Base-by-base conservation (phyloP, 257 asterid genomes). In the Solanum sitiens region DNA sequence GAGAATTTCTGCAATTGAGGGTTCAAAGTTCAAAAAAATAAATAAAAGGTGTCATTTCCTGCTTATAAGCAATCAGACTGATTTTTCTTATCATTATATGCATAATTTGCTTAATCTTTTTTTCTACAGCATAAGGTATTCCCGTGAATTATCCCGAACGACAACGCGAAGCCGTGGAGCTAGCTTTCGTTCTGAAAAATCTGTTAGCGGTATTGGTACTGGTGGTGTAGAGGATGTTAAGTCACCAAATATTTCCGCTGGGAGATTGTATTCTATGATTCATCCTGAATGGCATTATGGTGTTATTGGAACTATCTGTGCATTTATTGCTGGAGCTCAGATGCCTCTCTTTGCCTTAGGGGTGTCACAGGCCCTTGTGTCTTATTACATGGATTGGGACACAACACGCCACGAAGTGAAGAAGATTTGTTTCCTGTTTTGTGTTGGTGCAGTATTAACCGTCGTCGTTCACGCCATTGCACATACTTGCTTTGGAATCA, bases 341-440 rank as follows among this genome's bases (percentile, higher is more conserved):
- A 94, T 95, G 96, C 99, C 99, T 21, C 96, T 97, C 8, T 97
- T 97, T 61, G 99, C 99, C 25, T 93, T 97, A 5, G 99, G 99
- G 21, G 98, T 97, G 86, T 93, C 99, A 86, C 98, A 97, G 88
- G 99, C 99, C 84, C 99, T 97, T 23, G 98, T 95, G 12, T 95
- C 99, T 71, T 97, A 93, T 91, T 97, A 97, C 94, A 94, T 96
- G 99, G 99, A 96, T 40, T 97, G 99, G 99, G 97, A 94, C 32
- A 95, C 98, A 3, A 97, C 99, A 61, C 93, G 93, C 12, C 93
- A 91, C 11, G 98, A 95, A 92, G 96, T 97, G 35, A 96, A 89
- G 93, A 97, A 95, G 92, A 96, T 95, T 33, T 89, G 96, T 23
- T 87, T 96, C 90, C 98, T 97, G 77, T 97, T 97, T 92, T 91